phyloP scores from a whole-genome alignment of 2,329 filamentous ascomycete species.

The Microcera coccophila region DNA sequence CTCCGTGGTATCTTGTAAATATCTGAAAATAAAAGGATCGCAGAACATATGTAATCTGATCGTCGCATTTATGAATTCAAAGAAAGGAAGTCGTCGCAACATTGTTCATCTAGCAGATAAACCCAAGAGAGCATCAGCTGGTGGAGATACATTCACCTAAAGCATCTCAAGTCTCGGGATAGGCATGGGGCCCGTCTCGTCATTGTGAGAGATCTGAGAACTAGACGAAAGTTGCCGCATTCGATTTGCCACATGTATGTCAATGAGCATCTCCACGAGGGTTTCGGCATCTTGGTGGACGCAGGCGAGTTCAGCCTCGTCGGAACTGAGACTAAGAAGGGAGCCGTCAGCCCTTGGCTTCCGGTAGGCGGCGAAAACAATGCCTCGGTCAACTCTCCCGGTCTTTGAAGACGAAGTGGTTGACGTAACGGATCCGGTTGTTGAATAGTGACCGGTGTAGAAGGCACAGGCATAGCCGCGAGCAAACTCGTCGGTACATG shows the following conservation, averaged over 20 bases:
- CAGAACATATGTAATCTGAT: not conserved
- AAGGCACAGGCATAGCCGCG: constrained; percentile 53
- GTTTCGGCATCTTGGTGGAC: constrained; percentile 49
- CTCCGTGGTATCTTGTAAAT: constrained; percentile 30
- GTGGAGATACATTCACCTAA: constrained; percentile 9
- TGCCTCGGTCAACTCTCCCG: constrained; percentile 43
- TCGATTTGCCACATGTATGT: constrained; percentile 43
- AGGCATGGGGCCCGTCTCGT: constrained; percentile 41
- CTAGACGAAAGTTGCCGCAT: constrained; percentile 29
- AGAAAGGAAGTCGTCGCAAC: not conserved
- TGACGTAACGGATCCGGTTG: constrained; percentile 21
- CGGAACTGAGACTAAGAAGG: constrained; percentile 33
- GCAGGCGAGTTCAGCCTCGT: constrained; percentile 40
- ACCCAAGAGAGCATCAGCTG: constrained; percentile 8
- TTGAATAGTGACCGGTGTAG: constrained; percentile 40
- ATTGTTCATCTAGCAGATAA: constrained; percentile 1
- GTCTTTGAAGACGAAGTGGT: constrained; percentile 21
- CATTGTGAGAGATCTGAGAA: constrained; percentile 24
- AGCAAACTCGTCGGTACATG: constrained; percentile 43
- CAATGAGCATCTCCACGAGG: constrained; percentile 51
- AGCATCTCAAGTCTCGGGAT: constrained; percentile 16
- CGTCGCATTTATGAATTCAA: not conserved
- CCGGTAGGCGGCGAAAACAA: constrained; percentile 55
- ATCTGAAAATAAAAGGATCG: constrained; percentile 14
- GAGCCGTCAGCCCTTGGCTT: constrained; percentile 40